Conservation (phyloP, 2,329 filamentous ascomycete genomes). For the Emergomyces orientalis region DNA sequence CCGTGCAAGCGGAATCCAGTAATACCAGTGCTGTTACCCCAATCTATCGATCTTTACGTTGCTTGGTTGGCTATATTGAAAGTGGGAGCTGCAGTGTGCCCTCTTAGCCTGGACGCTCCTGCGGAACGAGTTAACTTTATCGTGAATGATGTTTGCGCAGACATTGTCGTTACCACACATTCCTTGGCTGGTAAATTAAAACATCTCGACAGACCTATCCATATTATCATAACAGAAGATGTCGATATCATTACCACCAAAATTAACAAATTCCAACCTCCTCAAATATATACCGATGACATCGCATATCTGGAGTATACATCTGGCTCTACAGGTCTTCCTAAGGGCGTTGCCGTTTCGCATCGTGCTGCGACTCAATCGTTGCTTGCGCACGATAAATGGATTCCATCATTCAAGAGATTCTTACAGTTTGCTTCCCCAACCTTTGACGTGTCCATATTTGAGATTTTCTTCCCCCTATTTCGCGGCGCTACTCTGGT, state of each 20-base stretch:
- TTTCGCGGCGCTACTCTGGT: slow-evolving; percentile 65
- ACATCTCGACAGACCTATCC: slow-evolving; percentile 13
- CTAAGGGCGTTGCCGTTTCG: slow-evolving; percentile 77
- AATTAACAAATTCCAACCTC: slow-evolving; percentile 1
- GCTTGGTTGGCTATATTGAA: slow-evolving; percentile 69
- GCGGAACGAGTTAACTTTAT: slow-evolving; percentile 71
- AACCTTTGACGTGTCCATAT: slow-evolving; percentile 89
- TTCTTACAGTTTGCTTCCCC: slow-evolving; percentile 89
- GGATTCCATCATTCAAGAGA: slow-evolving; percentile 65
- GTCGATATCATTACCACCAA: slow-evolving; percentile 28
- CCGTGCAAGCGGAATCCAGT: slow-evolving; percentile 31
- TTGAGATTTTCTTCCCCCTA: slow-evolving; percentile 87
- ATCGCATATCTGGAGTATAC: slow-evolving; percentile 91
- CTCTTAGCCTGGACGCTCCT: slow-evolving; percentile 69
- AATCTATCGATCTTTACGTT: slow-evolving; percentile 69
- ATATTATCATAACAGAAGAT: slow-evolving; percentile 26
- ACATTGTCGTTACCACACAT: slow-evolving; percentile 55
- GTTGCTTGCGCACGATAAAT: slow-evolving; percentile 66
- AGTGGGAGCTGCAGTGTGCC: slow-evolving; percentile 76
- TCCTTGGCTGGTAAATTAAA: slow-evolving; percentile 19
- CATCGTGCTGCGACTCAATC: slow-evolving; percentile 74
- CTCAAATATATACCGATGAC: slow-evolving; percentile 20
- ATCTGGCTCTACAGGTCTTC: slow-evolving; percentile 77
- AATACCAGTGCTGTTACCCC: slow-evolving; percentile 67
- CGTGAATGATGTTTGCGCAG: slow-evolving; percentile 62